phyloP scores from a whole-genome alignment of 306 rosid species.

The Bauhinia variegata region DNA sequence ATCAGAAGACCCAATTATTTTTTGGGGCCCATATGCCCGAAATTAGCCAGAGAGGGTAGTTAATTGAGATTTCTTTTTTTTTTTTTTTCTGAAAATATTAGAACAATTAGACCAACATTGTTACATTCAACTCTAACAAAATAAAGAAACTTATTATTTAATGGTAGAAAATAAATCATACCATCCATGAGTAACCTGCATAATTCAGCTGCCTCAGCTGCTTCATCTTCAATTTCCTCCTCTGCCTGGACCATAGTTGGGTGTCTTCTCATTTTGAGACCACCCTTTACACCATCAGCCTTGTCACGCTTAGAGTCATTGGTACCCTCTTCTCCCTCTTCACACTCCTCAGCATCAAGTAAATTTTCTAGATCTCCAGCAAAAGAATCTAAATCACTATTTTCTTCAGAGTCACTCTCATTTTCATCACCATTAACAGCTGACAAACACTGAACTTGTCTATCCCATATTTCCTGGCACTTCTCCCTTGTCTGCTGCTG shows the following conservation, averaged over 20 bases:
- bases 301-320: constrained; percentile 73
- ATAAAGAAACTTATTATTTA: constrained; percentile 16
- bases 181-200: constrained; percentile 92
- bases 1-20: constrained; percentile 1
- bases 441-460: constrained; percentile 83
- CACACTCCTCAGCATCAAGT: constrained; percentile 96
- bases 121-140: neutral
- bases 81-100: too few species aligned
- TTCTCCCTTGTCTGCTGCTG: constrained; percentile 98
- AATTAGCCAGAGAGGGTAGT: too few species aligned
- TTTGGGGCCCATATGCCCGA: too few species aligned
- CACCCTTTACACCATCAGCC: constrained; percentile 87
- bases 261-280: constrained; percentile 87
- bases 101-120: constrained; percentile 3
- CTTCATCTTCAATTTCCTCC: constrained; percentile 93
- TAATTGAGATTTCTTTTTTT: too few species aligned
- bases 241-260: constrained; percentile 85
- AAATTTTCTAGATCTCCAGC: constrained; percentile 97
- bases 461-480: constrained; percentile 99
- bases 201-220: constrained; percentile 89
- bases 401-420: constrained; percentile 92
- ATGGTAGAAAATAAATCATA: constrained; percentile 42
- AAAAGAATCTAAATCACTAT: constrained; percentile 96
- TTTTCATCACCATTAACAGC: constrained; percentile 79
- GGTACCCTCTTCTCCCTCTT: constrained; percentile 76